Evolutionary conservation across 169 alveolate genomes (phyloP).

Genomic region (Plasmodium inui): DNA sequence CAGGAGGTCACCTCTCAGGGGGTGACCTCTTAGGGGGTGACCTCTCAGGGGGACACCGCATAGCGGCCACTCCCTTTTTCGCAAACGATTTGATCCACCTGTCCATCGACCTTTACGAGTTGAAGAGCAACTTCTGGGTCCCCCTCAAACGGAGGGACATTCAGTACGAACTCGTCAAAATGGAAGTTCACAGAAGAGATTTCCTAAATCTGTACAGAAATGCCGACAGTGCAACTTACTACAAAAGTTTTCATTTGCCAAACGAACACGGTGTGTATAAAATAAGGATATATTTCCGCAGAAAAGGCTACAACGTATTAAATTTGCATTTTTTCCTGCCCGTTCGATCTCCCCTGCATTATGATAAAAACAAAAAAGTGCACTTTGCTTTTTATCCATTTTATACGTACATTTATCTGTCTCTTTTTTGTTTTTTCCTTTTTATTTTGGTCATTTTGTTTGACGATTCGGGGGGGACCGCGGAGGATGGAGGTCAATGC

Average conservation of each 20-base stretch:
- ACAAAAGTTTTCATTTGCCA: conserved; percentile 27
- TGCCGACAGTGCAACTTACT: conserved; percentile 43
- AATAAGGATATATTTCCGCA: conserved; percentile 54
- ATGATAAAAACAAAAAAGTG: conserved; percentile 70
- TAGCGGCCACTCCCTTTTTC: conserved; percentile 9
- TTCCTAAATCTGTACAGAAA: conserved; percentile 17
- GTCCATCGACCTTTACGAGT: conserved; percentile 57
- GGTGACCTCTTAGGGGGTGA: not conserved
- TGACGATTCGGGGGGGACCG: conserved; percentile 14
- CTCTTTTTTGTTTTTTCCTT: conserved; percentile 44
- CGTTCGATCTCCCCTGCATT: conserved; percentile 55
- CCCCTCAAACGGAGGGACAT: conserved; percentile 55
- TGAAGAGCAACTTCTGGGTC: conserved; percentile 47
- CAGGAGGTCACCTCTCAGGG: too few relatives aligned
- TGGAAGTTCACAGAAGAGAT: conserved; percentile 15
- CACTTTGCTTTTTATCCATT: conserved; percentile 30
- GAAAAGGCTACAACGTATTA: conserved; percentile 71
- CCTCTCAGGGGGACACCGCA: not conserved
- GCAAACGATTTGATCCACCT: conserved; percentile 29
- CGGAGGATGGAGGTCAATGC: not conserved
- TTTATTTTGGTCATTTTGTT: conserved; percentile 37
- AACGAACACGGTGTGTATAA: conserved; percentile 62
- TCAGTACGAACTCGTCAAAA: conserved; percentile 41
- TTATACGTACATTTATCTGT: conserved; percentile 64
- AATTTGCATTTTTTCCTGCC: conserved; percentile 47